Base-by-base conservation (phyloP, 1,139 yeast genomes). In the Hansenula sp. region DNA sequence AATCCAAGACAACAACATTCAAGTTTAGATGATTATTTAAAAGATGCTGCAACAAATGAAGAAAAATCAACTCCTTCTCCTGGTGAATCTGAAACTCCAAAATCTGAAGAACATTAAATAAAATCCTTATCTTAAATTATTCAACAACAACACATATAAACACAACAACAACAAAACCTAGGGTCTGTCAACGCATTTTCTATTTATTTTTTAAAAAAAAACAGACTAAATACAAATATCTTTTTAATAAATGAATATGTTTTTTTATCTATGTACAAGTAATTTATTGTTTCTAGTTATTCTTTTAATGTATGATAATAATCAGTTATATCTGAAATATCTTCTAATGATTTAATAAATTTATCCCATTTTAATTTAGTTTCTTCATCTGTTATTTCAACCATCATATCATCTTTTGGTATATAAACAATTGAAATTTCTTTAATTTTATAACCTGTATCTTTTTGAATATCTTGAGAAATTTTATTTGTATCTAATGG, bases 291-390 rank as follows among this genome's bases (percentile, higher is more conserved):
- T 12, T 6, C 10, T 11, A 3, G 10, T 38, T 29, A 39, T 21
- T 52, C 52, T 34, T 51, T 55, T 37, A 56, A 38, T 36, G 71
- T 92, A 51, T 75, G 68, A 64, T 85, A 86, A 46, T 85, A 79
- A 48, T 81, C 88, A 9, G 88, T 79, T 27, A 90, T 85, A 53
- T 90, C 97, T 37, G 85, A 87, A 18, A 87, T 65, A 31, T 79
- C 87, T 45, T 87, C 95, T 40, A 90, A 66, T 42, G 71, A 69
- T 22, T 64, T 68, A 35, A 83, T 61, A 29, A 89, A 76, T 55
- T 80, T 84, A 20, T 72, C 72, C 50, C 77, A 74, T 25, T 73
- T 71, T 45, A 69, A 71, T 39, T 63, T 67, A 19, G 69, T 65
- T 14, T 76, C 84, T 33, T 70, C 77, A 36, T 75, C 76, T 1